Percentiles rank a stretch among this genome's conserved stretches.
These are phyloP conservation scores for Phytopythium litorale DNA, from an alignment of 352 stramenopile genomes.

Conservation along the genomic window DNA sequence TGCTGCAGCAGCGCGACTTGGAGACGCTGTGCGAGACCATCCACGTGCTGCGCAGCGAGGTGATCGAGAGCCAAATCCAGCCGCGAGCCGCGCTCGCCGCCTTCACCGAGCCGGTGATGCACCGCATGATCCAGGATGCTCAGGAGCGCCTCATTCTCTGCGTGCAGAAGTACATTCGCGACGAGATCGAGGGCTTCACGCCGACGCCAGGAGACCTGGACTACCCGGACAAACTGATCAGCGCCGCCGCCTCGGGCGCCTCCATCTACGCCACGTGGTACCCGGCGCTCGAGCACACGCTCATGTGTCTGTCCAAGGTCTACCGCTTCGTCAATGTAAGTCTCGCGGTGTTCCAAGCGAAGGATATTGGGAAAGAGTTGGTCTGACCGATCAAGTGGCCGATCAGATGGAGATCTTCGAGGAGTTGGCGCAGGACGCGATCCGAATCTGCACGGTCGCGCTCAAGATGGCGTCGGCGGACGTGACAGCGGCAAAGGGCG, in stretches of 20 bases:
- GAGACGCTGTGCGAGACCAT: conserved; percentile 77
- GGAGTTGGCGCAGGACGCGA: conserved; percentile 78
- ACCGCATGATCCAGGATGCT: conserved; percentile 81
- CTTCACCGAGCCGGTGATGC: conserved; percentile 68
- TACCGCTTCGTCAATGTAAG: conserved; percentile 81
- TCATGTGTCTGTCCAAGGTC: conserved; percentile 83
- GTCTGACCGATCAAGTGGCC: neutral
- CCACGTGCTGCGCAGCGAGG: conserved; percentile 68
- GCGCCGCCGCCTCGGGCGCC: conserved; percentile 16
- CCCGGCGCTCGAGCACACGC: conserved; percentile 72
- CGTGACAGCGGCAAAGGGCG: conserved; percentile 42
- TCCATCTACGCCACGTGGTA: conserved; percentile 83
- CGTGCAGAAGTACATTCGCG: conserved; percentile 81
- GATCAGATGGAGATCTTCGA: conserved; percentile 83
- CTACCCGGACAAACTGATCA: conserved; percentile 69
- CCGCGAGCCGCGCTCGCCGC: conserved; percentile 45
- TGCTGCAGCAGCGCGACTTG: conserved; percentile 73
- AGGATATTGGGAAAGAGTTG: neutral
- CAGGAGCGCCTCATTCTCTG: conserved; percentile 81
- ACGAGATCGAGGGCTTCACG: conserved; percentile 79
- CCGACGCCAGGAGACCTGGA: conserved; percentile 49
- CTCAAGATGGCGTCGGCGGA: conserved; percentile 75
- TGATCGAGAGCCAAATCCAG: conserved; percentile 70
- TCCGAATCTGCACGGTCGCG: conserved; percentile 72
- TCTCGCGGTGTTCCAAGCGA: neutral